Conservation (phyloP, 1,139 yeast genomes). For the Candida sanyaensis region DNA sequence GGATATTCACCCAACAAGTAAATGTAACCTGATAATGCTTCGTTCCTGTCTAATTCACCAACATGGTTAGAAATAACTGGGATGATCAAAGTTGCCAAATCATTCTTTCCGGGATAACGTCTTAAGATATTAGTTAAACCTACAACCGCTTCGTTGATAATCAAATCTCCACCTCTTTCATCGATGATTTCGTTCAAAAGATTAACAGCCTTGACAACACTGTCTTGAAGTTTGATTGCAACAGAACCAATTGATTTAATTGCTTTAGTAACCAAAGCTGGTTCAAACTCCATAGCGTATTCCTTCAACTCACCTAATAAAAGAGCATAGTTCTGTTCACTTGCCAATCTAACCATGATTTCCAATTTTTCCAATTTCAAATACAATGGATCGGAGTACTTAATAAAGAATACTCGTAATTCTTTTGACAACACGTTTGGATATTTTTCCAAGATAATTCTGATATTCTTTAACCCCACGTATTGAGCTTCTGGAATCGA, state of each 20-base stretch:
- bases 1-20: conserved; percentile 94
- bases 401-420: conserved; percentile 86
- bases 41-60: conserved; percentile 60
- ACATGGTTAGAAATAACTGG: conserved; percentile 67
- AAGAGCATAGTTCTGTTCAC: conserved; percentile 64
- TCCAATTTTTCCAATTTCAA: conserved; percentile 91
- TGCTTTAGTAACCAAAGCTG: conserved; percentile 81
- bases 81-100: conserved; percentile 63
- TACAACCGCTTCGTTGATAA: conserved; percentile 76
- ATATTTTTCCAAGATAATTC: conserved; percentile 86
- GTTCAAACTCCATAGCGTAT: conserved; percentile 92
- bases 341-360: conserved; percentile 83
- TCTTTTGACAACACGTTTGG: conserved; percentile 80
- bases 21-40: conserved; percentile 72
- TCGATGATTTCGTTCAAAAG: conserved; percentile 73
- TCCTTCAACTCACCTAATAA: conserved; percentile 86
- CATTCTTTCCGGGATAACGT: conserved; percentile 65
- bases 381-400: conserved; percentile 93
- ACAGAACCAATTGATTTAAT: conserved; percentile 85
- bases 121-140: conserved; percentile 81
- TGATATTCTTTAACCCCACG: conserved; percentile 88
- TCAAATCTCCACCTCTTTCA: conserved; percentile 71
- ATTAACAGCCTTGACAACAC: conserved; percentile 72
- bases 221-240: conserved; percentile 73
- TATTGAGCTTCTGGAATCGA: conserved; percentile 93